Evolutionary conservation across 1,139 yeast genomes (phyloP).

Genomic region (Trichomonascaceae sp.): DNA sequence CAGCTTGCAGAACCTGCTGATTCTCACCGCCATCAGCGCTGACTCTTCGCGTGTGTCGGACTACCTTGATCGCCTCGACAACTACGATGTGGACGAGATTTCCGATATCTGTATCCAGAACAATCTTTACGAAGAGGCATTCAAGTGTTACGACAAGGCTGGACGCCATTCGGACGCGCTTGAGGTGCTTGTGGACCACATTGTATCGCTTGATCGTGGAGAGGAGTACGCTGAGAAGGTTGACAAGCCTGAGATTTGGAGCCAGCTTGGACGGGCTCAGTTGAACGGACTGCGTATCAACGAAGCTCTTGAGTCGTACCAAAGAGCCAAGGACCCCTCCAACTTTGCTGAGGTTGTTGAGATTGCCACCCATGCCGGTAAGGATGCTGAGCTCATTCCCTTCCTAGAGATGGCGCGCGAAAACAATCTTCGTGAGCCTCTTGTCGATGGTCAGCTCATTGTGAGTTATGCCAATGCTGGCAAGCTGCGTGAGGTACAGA

Average conservation of each 20-base stretch:
- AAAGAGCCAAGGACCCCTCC: constrained; percentile 82
- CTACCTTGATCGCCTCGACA: constrained; percentile 81
- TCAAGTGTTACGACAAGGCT: constrained; percentile 80
- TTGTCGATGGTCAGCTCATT: constrained; percentile 83
- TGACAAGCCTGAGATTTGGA: constrained; percentile 81
- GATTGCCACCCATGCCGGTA: constrained; percentile 90
- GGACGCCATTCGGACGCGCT: constrained; percentile 70
- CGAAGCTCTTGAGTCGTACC: constrained; percentile 74
- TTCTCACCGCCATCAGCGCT: constrained; percentile 90
- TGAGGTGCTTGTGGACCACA: constrained; percentile 82
- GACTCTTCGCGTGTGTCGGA: constrained; percentile 75
- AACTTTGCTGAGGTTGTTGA: constrained; percentile 89
- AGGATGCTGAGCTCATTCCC: constrained; percentile 82
- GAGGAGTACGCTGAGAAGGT: constrained; percentile 85
- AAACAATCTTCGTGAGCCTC: constrained; percentile 76
- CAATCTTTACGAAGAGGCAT: constrained; percentile 85
- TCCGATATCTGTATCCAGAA: constrained; percentile 87
- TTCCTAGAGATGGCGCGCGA: constrained; percentile 85
- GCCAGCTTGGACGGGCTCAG: constrained; percentile 92
- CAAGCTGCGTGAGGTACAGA: constrained; percentile 69
- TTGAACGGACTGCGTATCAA: constrained; percentile 84
- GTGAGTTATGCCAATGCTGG: constrained; percentile 75
- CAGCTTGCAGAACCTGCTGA: constrained; percentile 82
- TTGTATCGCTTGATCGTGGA: constrained; percentile 91
- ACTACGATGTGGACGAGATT: constrained; percentile 86